Evolutionary conservation across 2,329 filamentous ascomycete species (phyloP).

Genomic region (Thelonectria rubi): DNA sequence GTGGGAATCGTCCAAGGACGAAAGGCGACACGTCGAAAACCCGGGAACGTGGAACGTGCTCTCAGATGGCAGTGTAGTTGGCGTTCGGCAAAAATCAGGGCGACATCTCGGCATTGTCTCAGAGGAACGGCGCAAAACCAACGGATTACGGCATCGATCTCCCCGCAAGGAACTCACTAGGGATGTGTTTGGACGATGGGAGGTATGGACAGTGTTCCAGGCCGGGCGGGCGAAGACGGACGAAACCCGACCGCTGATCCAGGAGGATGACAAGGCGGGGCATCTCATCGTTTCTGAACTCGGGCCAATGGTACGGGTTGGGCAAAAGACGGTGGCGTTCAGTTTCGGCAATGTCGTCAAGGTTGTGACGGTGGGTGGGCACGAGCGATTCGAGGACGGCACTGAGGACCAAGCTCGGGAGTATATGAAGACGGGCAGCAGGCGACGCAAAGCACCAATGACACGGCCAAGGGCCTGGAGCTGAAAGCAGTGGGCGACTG

Average conservation of each 20-base stretch:
- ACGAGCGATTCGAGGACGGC: slow-evolving; percentile 67
- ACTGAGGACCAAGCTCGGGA: slow-evolving; percentile 44
- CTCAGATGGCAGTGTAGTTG: slow-evolving; percentile 68
- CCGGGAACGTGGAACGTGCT: slow-evolving; percentile 73
- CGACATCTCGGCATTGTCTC: slow-evolving; percentile 22
- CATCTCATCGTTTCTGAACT: slow-evolving; percentile 71
- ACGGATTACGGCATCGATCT: slow-evolving; percentile 45
- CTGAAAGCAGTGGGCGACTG: slow-evolving; percentile 15
- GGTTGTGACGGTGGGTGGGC: slow-evolving; percentile 69
- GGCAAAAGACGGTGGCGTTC: slow-evolving; percentile 72
- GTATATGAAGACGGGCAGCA: slow-evolving; percentile 48
- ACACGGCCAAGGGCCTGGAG: slow-evolving; percentile 38
- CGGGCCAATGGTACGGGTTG: slow-evolving; percentile 71
- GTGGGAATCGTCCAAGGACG: slow-evolving; percentile 62
- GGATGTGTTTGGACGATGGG: slow-evolving; percentile 54
- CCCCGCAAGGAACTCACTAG: slow-evolving; percentile 37
- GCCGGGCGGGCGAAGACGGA: slow-evolving; percentile 55
- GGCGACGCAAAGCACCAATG: slow-evolving; percentile 50
- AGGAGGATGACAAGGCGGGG: slow-evolving; percentile 52
- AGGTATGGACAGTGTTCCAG: slow-evolving; percentile 63
- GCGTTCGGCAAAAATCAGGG: slow-evolving; percentile 61
- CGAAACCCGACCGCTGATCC: slow-evolving; percentile 57
- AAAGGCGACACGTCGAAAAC: slow-evolving; percentile 63
- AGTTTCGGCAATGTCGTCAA: slow-evolving; percentile 79
- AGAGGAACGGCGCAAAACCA: slow-evolving; percentile 28